phyloP scores from a whole-genome alignment of 441 rosid genomes.

The Syzygium syzygioides region DNA sequence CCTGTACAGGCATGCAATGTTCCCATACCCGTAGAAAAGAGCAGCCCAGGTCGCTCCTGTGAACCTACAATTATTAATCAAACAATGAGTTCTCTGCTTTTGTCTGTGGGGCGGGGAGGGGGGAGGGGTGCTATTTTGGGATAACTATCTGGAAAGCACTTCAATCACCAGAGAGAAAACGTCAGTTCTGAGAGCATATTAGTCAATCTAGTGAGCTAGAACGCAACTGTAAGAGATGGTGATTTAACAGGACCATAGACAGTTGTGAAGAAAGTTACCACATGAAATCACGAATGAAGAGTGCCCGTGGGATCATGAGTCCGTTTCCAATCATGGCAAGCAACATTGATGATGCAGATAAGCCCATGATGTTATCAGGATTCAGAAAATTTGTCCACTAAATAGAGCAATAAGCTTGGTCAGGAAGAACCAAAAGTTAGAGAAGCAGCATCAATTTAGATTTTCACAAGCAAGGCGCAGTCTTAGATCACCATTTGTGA shows the following conservation, averaged over 20 bases:
- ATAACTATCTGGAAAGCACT: neutral
- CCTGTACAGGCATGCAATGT: slow-evolving; percentile 78
- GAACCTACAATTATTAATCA: slow-evolving; percentile 47
- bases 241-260: neutral
- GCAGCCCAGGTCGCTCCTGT: slow-evolving; percentile 85
- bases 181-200: neutral
- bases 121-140: neutral
- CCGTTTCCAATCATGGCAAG: slow-evolving; percentile 94
- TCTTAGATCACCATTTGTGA: slow-evolving; percentile 62
- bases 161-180: neutral
- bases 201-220: neutral
- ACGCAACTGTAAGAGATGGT: neutral
- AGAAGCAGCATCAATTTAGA: neutral
- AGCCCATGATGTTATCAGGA: slow-evolving; percentile 83
- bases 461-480: neutral
- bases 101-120: too few relatives aligned
- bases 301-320: slow-evolving; percentile 89
- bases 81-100: neutral
- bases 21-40: slow-evolving; percentile 83
- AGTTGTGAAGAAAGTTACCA: slow-evolving; percentile 45
- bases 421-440: slow-evolving; percentile 6
- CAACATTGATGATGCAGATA: slow-evolving; percentile 81
- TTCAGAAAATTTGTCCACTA: slow-evolving; percentile 93
- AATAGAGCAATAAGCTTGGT: slow-evolving; percentile 5
- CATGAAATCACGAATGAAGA: slow-evolving; percentile 90